Base-by-base conservation (phyloP, 108 stramenopile genomes). In the Mayamaea pseudoterrestris region DNA sequence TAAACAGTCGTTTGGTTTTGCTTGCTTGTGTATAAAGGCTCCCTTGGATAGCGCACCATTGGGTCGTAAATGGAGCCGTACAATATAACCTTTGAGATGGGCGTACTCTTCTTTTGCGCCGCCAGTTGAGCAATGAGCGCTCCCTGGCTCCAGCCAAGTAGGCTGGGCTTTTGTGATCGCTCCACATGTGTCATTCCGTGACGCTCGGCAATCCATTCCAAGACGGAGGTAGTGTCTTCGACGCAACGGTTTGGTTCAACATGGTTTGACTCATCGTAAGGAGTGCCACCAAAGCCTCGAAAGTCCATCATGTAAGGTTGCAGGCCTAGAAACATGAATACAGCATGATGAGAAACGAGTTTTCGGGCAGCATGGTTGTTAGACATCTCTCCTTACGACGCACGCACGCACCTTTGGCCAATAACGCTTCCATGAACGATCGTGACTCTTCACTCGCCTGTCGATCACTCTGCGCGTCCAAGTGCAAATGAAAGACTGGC, bases 251-350 rank as follows among this genome's bases (percentile, higher is more conserved):
- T 34, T 7, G 90, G 90, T 36, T 79, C 74, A 2, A 84, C 84
- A 40, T 50, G 62, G 3, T 69, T 61, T 7, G 68, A 63, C 1
- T 25, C 57, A 61, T 87, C 84, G 13, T 50, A 30, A 17, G 83
- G 84, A 0, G 90, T 91, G 8, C 79, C 81, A 40, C 90, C 90
- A 65, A 91, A 91, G 22, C 90, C 90, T 25, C 90, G 67, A 69
- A 91, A 91, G 46, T 91, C 90, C 84, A 91, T 84, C 25, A 73
- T 58, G 47, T 91, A 91, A 1, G 80, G 76, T 53, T 73, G 69
- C n/a, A 90, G 53, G 0, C 69, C n/a, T n/a, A n/a, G n/a, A n/a
- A n/a, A n/a, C n/a, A n/a, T n/a, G n/a, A n/a, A n/a, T n/a, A n/a
- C n/a, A n/a, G n/a, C n/a, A n/a, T n/a, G n/a, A n/a, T n/a, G n/a